A percentile compares a stretch with the other conserved stretches of the same genome.
These are phyloP conservation scores for Arthrobotrys iridis DNA, from an alignment of 2,329 filamentous ascomycete species.

Conservation along the genomic window DNA sequence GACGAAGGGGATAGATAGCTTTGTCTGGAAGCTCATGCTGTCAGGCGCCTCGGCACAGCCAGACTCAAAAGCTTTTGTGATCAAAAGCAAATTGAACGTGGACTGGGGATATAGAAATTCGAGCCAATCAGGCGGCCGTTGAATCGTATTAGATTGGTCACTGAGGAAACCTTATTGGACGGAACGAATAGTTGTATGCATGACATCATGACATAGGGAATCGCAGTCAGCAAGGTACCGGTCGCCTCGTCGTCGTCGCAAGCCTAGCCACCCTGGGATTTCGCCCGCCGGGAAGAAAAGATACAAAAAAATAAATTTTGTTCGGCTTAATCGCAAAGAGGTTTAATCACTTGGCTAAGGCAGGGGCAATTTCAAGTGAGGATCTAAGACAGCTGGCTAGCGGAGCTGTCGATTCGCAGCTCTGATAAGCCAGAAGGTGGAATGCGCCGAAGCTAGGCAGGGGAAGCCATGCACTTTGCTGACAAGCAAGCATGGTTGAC, in stretches of 20 bases:
- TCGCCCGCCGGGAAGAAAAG: neutral
- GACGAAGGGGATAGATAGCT: neutral
- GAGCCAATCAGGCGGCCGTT: neutral
- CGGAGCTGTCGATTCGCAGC: neutral
- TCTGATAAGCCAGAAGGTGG: neutral
- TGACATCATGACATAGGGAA: neutral
- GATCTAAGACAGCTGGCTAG: neutral
- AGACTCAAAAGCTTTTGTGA: too few species aligned
- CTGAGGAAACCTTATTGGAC: neutral
- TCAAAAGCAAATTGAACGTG: too few species aligned
- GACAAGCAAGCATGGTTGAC: neutral
- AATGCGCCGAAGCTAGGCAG: neutral
- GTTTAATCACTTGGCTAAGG: too few species aligned
- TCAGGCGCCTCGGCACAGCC: neutral
- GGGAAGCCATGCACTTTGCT: neutral
- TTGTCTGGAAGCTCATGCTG: too few species aligned
- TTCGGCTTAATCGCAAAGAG: too few species aligned
- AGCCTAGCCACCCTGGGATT: too few species aligned
- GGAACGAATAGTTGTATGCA: neutral
- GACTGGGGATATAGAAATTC: too few species aligned
- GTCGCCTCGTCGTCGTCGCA: neutral
- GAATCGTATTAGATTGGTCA: too few species aligned
- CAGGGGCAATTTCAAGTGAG: neutral
- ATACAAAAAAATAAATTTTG: too few species aligned
- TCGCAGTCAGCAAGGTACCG: neutral